Conservation (phyloP, 2,329 filamentous ascomycete species). For the Ophiostoma sp. region DNA sequence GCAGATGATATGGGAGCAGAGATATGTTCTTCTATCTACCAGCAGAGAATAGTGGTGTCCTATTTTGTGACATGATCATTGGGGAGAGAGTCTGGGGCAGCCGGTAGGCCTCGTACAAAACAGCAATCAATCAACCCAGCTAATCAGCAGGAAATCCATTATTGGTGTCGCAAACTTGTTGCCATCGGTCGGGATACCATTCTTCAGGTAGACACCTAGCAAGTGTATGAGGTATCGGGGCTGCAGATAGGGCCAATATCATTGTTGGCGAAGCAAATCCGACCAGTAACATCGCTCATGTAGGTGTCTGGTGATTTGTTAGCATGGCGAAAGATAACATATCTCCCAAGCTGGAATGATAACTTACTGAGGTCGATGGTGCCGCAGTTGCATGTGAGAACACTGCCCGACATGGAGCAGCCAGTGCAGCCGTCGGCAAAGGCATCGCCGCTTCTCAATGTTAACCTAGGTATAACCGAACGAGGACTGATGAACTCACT, state of each 20-base stretch:
- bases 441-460: constrained; percentile 14
- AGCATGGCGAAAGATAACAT: not conserved
- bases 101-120: no score
- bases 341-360: not conserved
- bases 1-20: no score
- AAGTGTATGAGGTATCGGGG: not conserved
- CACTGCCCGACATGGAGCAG: constrained; percentile 1
- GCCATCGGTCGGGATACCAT: not conserved
- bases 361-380: constrained; percentile 9
- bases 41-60: no score
- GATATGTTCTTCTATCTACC: no score
- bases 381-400: constrained; percentile 11
- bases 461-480: not conserved
- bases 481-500: not conserved
- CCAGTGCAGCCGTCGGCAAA: not conserved
- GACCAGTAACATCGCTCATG: not conserved
- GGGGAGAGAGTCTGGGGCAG: no score
- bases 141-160: not conserved
- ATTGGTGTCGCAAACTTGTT: not conserved
- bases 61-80: no score
- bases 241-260: not conserved
- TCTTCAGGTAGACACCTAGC: not conserved
- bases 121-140: no score
- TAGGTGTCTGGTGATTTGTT: not conserved
- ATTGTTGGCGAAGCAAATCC: not conserved